Conservation (phyloP, 441 rosid species). For the Syzygium malaccense region DNA sequence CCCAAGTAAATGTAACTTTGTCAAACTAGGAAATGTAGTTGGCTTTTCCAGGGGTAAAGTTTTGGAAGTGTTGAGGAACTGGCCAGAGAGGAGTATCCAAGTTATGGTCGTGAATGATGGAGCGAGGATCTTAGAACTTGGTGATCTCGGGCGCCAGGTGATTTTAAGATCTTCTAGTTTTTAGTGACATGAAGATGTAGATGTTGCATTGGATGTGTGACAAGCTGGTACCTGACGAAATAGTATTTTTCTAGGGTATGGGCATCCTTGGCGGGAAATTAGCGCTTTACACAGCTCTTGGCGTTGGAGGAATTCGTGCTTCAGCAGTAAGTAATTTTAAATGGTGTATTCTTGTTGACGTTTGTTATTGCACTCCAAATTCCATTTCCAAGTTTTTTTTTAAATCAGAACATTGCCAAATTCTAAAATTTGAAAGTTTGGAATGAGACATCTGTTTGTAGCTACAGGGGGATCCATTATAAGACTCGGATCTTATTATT, state of each 20-base stretch:
- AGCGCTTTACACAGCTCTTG: conserved; percentile 17
- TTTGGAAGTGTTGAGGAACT: too few species aligned
- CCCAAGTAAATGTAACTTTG: too few species aligned
- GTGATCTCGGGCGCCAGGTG: too few species aligned
- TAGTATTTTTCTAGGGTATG: conserved; percentile 32
- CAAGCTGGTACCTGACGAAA: too few species aligned
- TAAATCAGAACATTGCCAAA: neutral
- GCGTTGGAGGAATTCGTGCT: conserved; percentile 21
- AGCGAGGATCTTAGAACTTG: too few species aligned
- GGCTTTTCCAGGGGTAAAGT: too few species aligned
- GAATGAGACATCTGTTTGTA: neutral
- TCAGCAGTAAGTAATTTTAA: conserved; percentile 6
- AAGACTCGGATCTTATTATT: neutral
- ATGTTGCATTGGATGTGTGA: too few species aligned
- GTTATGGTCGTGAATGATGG: too few species aligned
- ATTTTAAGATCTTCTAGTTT: too few species aligned
- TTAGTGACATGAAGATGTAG: too few species aligned
- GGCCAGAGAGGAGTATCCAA: too few species aligned
- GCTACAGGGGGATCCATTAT: neutral
- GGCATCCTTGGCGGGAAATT: conserved; percentile 14
- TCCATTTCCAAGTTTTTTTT: neutral
- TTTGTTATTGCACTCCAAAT: neutral
- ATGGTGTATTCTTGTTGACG: neutral
- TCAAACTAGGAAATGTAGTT: too few species aligned
- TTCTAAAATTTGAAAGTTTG: neutral